A percentile compares a stretch with the other conserved stretches of the same genome.
These are phyloP conservation scores for Leptoxyphium fumago DNA, from an alignment of 2,329 filamentous ascomycete species.

Conservation along the genomic window DNA sequence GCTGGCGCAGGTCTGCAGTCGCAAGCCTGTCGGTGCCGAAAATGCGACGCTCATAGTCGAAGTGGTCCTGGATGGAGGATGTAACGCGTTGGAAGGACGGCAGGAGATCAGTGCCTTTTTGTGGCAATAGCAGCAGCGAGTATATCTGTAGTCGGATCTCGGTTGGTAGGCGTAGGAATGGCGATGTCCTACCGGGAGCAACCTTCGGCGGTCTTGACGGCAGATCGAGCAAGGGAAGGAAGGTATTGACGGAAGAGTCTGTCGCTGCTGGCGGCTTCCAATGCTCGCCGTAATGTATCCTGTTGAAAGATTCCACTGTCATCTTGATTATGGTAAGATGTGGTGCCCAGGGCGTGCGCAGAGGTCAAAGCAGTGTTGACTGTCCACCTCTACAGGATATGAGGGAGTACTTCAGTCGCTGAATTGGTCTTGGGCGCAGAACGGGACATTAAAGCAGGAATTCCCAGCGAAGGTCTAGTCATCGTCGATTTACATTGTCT, in stretches of 20 bases:
- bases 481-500: too few relatives aligned
- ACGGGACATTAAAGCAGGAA: too few relatives aligned
- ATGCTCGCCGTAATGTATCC: neutral
- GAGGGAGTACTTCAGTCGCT: too few relatives aligned
- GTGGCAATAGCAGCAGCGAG: constrained; percentile 27
- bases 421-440: too few relatives aligned
- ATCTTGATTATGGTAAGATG: neutral
- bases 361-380: too few relatives aligned
- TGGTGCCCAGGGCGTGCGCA: neutral
- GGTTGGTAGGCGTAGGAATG: constrained; percentile 28
- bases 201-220: neutral
- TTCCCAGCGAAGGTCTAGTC: too few relatives aligned
- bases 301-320: neutral
- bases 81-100: constrained; percentile 17
- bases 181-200: neutral
- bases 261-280: neutral
- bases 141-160: constrained; percentile 35
- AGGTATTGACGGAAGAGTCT: neutral
- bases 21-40: constrained; percentile 6
- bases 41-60: constrained; percentile 23
- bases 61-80: constrained; percentile 25
- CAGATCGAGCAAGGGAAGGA: neutral
- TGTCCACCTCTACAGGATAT: too few relatives aligned
- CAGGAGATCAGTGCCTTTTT: constrained; percentile 13
- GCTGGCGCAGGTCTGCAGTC: constrained; percentile 10